Evolutionary conservation across 2,329 filamentous ascomycete species (phyloP).

Genomic region (Phoma sp.): DNA sequence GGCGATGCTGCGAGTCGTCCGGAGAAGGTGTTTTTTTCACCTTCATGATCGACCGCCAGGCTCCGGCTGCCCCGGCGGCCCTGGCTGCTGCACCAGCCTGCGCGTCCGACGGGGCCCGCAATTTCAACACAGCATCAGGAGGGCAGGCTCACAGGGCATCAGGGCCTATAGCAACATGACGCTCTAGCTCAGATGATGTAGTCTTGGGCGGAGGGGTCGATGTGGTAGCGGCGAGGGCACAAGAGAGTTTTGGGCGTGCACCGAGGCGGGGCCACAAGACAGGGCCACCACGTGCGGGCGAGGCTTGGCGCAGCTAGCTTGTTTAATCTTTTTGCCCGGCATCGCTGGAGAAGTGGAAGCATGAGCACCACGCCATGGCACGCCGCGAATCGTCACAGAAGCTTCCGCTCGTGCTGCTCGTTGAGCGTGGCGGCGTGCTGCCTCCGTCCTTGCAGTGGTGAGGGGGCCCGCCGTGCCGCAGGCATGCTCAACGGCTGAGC

Average conservation of each 20-base stretch:
- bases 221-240: constrained; percentile 10
- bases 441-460: background rate
- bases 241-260: constrained; percentile 9
- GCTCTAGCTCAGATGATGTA: constrained; percentile 8
- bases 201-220: constrained; percentile 10
- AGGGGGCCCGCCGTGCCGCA: no score
- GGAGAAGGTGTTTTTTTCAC: constrained; percentile 11
- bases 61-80: constrained; percentile 1
- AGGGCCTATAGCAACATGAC: constrained; percentile 1
- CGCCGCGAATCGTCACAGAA: constrained; percentile 16
- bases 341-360: constrained; percentile 10
- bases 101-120: no score
- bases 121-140: constrained; percentile 8
- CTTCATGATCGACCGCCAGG: constrained; percentile 21
- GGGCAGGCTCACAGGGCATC: no score
- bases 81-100: background rate
- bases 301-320: constrained; percentile 13
- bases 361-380: constrained; percentile 13
- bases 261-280: constrained; percentile 17
- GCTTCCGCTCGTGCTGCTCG: constrained; percentile 6
- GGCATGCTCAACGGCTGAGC: background rate
- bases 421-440: background rate
- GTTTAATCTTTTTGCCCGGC: background rate
- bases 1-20: constrained; percentile 7
- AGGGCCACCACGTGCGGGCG: constrained; percentile 34